Evolutionary conservation across 257 asterid genomes (phyloP), one percentile per base, ranked within the genome.

Genomic region (Rauvolfia tetraphylla): DNA sequence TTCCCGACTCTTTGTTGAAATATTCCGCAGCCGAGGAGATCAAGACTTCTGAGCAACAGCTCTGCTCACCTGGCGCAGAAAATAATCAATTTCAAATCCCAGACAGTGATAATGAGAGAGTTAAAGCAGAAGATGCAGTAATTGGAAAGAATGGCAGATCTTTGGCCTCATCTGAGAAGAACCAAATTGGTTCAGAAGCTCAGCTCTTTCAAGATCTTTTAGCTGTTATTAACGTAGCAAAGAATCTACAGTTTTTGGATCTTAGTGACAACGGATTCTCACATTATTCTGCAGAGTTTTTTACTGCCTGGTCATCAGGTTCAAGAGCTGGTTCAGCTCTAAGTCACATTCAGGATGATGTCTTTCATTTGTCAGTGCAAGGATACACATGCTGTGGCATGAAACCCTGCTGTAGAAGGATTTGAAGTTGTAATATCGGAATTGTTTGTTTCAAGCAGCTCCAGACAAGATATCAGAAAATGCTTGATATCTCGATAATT

Each of bases 81-180:
- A 83, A 42, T 59, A 73, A 75, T 81, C 83, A 63, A 27, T 89
- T 93, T 57, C 96, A 85, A 86, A 94, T 90, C 82, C 87, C 97
- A 75, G 98, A 95, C 78, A 91, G 96, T 85, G 98, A 91, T 83
- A 96, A 95, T 75, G 89, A 85, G 33, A 75, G 31, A 53, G 82
- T 41, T 18, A 86, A 67, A 25, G 78, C 27, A 11, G 85, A 77
- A 54, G 82, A 79, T 48, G 73, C 81, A 29, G 72, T 68, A 73
- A 75, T 86, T 41, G 80, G 84, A 68, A 14, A 29, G 54, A 75
- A 56, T 34, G 81, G 74, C 23, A 72, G 71, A 75, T 61, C 39
- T 23, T 58, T 23, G 34, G 67, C 68, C 80, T 72, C 41, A 33
- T 73, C 82, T 57, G 69, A 56, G 46, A 81, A 75, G 82, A 76